Base-by-base conservation (phyloP, 116 monocot species). In the Dioscorea cayenensis region DNA sequence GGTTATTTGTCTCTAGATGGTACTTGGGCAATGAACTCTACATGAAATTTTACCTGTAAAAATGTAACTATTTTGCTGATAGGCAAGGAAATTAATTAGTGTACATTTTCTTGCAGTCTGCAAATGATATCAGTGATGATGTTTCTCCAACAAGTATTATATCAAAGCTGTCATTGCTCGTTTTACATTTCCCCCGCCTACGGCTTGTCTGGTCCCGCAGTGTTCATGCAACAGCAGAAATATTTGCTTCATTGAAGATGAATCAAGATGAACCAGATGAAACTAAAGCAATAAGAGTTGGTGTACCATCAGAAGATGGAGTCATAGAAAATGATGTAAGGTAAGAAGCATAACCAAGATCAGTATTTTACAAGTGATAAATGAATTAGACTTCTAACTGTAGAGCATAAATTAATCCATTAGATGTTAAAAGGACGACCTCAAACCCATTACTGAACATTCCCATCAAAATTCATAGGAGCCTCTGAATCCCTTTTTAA, bases 231-330 rank as follows among this genome's bases (percentile, higher is more conserved):
- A 97, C 97, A 37, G 94, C 93, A 64, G 97, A 97, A 74, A 93
- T 93, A 79, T 97, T 93, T 83, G 76, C 82, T 22, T 97, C 97
- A 58, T 82, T 97, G n/a, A 97, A 97, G 79, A 62, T 80, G 73
- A 97, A 97, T 72, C 97, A 97, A 83, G 97, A 93, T 70, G 96
- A 96, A 79, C 96, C 96, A 60, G 96, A 96, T 66, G 93, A 92
- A 73, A 76, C 18, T 71, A 93, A 80, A 80, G 97, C 93, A 69
- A 76, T 83, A 27, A 80, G 90, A 74, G 94, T 97, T 49, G 97
- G 94, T 43, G 90, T 97, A 37, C 97, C 94, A 27, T 90, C 97
- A 28, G 86, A 93, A 50, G 97, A 93, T 72, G 97, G 97, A 51
- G 27, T 89, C 72, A 78, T 97, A 62, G 88, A 90, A 63, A 75